A percentile compares a stretch with the other conserved stretches of the same genome.
These are phyloP conservation scores for Pichia pseudocactophila DNA, from an alignment of 805 yeast species.

Conservation along the genomic window DNA sequence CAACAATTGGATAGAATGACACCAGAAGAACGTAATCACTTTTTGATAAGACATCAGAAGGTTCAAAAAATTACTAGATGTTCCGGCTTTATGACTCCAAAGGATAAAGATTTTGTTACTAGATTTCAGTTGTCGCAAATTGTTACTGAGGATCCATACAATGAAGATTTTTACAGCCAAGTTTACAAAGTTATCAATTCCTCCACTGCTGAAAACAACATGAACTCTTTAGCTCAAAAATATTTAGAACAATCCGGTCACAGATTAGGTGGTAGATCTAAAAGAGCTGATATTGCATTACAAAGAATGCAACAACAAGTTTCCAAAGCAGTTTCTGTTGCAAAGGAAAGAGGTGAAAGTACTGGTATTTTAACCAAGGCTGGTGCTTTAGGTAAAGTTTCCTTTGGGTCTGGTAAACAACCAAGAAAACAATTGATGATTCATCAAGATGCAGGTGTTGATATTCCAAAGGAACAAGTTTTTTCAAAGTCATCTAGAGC, in stretches of 20 bases:
- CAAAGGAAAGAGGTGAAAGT: slow-evolving; percentile 71
- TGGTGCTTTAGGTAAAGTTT: slow-evolving; percentile 85
- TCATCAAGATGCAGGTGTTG: slow-evolving; percentile 26
- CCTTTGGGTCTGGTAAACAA: slow-evolving; percentile 68
- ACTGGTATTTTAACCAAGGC: slow-evolving; percentile 53
- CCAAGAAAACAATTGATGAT: slow-evolving; percentile 80
- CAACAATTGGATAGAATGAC: slow-evolving; percentile 37
- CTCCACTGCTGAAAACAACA: slow-evolving; percentile 46
- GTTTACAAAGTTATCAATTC: slow-evolving; percentile 71
- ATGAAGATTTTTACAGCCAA: slow-evolving; percentile 94
- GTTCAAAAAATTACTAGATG: slow-evolving; percentile 67
- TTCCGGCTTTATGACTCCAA: slow-evolving; percentile 93
- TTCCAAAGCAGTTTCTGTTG: slow-evolving; percentile 90
- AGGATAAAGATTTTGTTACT: slow-evolving; percentile 92
- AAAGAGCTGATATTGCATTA: slow-evolving; percentile 80
- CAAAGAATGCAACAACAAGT: slow-evolving; percentile 98
- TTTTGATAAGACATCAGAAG: slow-evolving; percentile 62
- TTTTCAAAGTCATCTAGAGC: slow-evolving; percentile 34
- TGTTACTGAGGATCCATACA: slow-evolving; percentile 94
- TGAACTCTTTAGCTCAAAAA: slow-evolving; percentile 84
- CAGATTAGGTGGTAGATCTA: slow-evolving; percentile 75
- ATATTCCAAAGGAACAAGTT: slow-evolving; percentile 26
- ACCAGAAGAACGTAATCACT: slow-evolving; percentile 65
- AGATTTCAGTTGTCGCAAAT: slow-evolving; percentile 91
- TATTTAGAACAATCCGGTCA: slow-evolving; percentile 88